Conservation (phyloP, 2,329 filamentous ascomycete genomes). For the Fonsecaea erecta region DNA sequence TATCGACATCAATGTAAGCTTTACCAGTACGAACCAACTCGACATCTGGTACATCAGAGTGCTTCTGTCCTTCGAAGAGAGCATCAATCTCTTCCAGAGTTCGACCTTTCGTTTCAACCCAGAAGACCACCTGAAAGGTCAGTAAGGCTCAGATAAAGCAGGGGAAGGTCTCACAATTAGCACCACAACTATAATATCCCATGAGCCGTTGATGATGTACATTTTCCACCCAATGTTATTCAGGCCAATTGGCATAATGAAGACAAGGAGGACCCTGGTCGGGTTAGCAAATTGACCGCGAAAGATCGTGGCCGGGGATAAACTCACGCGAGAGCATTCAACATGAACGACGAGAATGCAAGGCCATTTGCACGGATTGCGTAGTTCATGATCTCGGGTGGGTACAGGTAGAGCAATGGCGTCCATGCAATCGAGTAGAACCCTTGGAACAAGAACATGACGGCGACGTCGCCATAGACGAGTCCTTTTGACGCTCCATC, state of each 20-base stretch:
- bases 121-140: slow-evolving; percentile 9
- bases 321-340: slow-evolving; percentile 16
- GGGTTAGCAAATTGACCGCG: slow-evolving; percentile 31
- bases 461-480: slow-evolving; percentile 52
- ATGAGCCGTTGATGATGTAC: slow-evolving; percentile 55
- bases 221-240: slow-evolving; percentile 53
- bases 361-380: slow-evolving; percentile 47
- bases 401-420: slow-evolving; percentile 55
- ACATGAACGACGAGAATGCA: slow-evolving; percentile 14
- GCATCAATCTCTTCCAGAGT: slow-evolving; percentile 39
- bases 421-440: slow-evolving; percentile 57
- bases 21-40: slow-evolving; percentile 15
- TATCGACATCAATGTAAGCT: slow-evolving; percentile 3
- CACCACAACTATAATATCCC: slow-evolving; percentile 49
- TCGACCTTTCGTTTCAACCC: slow-evolving; percentile 39
- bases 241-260: slow-evolving; percentile 45
- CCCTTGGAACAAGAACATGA: slow-evolving; percentile 59
- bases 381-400: slow-evolving; percentile 57
- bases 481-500: slow-evolving; percentile 36
- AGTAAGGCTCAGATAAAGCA: not conserved
- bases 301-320: not conserved
- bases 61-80: slow-evolving; percentile 19
- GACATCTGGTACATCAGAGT: slow-evolving; percentile 14
- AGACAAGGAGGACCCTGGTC: slow-evolving; percentile 7
- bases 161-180: slow-evolving; percentile 42